These are phyloP conservation scores for Tephrocybe sp. DNA, from an alignment of 768 basidiomycete genomes.

Conservation along the genomic window DNA sequence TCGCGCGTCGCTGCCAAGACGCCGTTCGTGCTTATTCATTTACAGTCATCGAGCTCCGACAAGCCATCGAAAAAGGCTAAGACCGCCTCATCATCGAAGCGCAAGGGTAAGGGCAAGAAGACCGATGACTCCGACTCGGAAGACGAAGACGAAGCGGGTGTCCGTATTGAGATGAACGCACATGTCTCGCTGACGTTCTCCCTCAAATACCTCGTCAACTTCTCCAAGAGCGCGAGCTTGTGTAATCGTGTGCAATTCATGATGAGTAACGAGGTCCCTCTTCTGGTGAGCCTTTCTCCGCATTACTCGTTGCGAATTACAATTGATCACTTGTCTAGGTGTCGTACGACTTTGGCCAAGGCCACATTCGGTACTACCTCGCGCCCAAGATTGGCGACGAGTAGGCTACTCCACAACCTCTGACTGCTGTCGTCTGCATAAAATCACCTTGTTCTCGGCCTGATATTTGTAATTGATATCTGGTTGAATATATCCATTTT, in stretches of 20 bases:
- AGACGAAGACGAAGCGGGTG: slow-evolving; percentile 50
- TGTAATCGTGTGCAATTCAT: slow-evolving; percentile 74
- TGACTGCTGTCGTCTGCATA: not conserved
- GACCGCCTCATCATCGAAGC: slow-evolving; percentile 33
- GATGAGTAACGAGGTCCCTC: slow-evolving; percentile 91
- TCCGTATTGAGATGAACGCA: slow-evolving; percentile 85
- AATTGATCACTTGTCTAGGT: slow-evolving; percentile 48
- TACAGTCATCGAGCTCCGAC: slow-evolving; percentile 36
- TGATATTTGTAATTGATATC: not conserved
- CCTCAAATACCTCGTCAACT: slow-evolving; percentile 96
- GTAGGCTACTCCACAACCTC: not conserved
- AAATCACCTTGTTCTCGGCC: not conserved
- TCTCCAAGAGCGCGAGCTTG: slow-evolving; percentile 84
- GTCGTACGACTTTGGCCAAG: slow-evolving; percentile 86
- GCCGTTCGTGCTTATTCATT: slow-evolving; percentile 1
- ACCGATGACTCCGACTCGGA: slow-evolving; percentile 44
- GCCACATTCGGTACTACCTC: slow-evolving; percentile 90
- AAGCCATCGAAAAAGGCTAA: slow-evolving; percentile 49
- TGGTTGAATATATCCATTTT: slow-evolving; percentile 5
- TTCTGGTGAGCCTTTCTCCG: slow-evolving; percentile 64
- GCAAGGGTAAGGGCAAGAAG: slow-evolving; percentile 62
- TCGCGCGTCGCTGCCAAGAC: not conserved
- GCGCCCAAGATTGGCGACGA: slow-evolving; percentile 95
- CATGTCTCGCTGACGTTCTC: slow-evolving; percentile 93
- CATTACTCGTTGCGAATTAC: not conserved